phyloP scores from a whole-genome alignment of 2,329 filamentous ascomycete genomes.

The Bipolaris victoriae region DNA sequence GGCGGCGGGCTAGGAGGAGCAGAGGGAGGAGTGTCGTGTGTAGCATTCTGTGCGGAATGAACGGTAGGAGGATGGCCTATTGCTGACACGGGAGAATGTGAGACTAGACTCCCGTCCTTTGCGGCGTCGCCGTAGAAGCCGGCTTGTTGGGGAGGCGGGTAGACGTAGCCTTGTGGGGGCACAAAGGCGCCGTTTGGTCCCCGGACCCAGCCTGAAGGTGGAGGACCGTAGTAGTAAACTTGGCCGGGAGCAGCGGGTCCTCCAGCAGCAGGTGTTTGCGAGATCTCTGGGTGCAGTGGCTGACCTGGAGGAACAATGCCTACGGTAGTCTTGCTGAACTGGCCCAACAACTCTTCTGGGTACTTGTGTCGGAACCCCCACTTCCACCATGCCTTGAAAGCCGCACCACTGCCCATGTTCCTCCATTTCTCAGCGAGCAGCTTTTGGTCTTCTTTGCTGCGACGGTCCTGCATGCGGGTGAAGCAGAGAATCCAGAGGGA shows the following conservation, averaged over 20 bases:
- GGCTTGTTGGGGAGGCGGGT: slow-evolving; percentile 18
- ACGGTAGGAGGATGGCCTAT: not conserved
- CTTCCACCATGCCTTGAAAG: slow-evolving; percentile 43
- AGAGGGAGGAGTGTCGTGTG: not conserved
- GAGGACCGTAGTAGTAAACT: slow-evolving; percentile 34
- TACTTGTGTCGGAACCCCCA: slow-evolving; percentile 42
- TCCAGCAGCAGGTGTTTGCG: slow-evolving; percentile 23
- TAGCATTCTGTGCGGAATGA: slow-evolving; percentile 15
- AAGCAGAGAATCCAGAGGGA: slow-evolving; percentile 41
- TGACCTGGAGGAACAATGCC: slow-evolving; percentile 39
- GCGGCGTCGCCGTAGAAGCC: slow-evolving; percentile 25
- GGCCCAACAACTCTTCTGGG: slow-evolving; percentile 38
- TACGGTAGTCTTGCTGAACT: slow-evolving; percentile 37
- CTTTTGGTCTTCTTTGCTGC: slow-evolving; percentile 40
- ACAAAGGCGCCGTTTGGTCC: slow-evolving; percentile 27
- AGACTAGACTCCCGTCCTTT: slow-evolving; percentile 22
- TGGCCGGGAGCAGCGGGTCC: slow-evolving; percentile 24
- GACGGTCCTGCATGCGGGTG: slow-evolving; percentile 40
- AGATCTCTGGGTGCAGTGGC: slow-evolving; percentile 32
- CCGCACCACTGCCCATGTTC: slow-evolving; percentile 31
- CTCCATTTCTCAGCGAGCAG: slow-evolving; percentile 40
- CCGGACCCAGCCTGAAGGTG: slow-evolving; percentile 28
- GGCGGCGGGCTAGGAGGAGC: slow-evolving; percentile 12
- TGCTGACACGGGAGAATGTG: slow-evolving; percentile 15
- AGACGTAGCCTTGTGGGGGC: slow-evolving; percentile 27